These are phyloP conservation scores for Paraconiothyrium sp. DNA, from an alignment of 2,329 filamentous ascomycete genomes.

Conservation along the genomic window DNA sequence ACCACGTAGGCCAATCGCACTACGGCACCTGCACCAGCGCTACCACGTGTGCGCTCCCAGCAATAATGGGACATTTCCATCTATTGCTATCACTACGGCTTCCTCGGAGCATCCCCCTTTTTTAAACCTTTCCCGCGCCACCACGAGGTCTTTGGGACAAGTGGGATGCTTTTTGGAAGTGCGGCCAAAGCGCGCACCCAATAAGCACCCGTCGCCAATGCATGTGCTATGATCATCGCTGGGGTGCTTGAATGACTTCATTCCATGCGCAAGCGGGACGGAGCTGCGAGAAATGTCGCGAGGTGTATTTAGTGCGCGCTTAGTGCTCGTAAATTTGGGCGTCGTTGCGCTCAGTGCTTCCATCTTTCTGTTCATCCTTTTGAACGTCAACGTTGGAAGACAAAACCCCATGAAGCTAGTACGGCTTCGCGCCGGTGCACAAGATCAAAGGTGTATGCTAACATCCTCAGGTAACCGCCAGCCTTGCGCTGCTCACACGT, in stretches of 20 bases:
- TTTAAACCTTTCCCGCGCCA: neutral
- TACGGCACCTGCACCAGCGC: neutral
- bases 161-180: neutral
- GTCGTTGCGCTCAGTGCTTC: neutral
- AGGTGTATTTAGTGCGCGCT: neutral
- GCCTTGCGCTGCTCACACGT: conserved; percentile 34
- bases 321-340: neutral
- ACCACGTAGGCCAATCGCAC: neutral
- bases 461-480: conserved; percentile 24
- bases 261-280: neutral
- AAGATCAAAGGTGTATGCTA: conserved; percentile 7
- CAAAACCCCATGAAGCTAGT: conserved; percentile 9
- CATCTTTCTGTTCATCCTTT: neutral
- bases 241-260: neutral
- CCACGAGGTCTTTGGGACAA: neutral
- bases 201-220: neutral
- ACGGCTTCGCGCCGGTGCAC: neutral
- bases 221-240: conserved; percentile 7
- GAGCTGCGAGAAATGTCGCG: conserved; percentile 1
- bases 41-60: neutral
- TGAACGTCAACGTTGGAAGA: neutral
- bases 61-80: neutral
- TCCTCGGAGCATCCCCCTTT: conserved; percentile 2
- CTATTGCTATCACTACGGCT: neutral
- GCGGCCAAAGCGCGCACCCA: neutral